Conservation (phyloP, 306 rosid genomes). For the Rosa rugosa region DNA sequence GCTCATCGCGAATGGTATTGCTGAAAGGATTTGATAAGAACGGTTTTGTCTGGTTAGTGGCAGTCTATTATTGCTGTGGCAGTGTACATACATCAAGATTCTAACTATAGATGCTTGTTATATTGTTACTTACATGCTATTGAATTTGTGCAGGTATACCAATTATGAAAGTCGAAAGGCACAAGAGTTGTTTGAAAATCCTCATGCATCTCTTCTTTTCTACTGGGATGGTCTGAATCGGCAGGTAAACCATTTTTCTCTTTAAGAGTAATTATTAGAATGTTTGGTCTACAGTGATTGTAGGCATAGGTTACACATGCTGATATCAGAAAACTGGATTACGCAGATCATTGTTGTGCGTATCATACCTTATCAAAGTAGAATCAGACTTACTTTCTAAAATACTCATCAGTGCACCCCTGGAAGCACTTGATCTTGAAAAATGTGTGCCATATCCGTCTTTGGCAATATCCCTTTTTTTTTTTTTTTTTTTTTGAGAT, state of each 20-base stretch:
- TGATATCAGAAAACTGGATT: not conserved
- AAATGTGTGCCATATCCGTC: not conserved
- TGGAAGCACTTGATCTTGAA: not conserved
- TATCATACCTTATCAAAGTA: not conserved
- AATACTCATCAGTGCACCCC: not conserved
- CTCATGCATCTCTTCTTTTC: constrained; percentile 86
- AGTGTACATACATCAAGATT: constrained; percentile 14
- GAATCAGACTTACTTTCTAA: not conserved
- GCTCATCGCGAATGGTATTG: constrained; percentile 90
- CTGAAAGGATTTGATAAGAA: constrained; percentile 84
- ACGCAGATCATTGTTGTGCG: not conserved
- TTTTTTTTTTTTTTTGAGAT: no score
- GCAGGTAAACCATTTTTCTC: constrained; percentile 47
- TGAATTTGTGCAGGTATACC: constrained; percentile 66
- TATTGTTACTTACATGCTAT: constrained; percentile 25
- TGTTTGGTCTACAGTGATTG: constrained; percentile 2
- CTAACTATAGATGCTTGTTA: constrained; percentile 12
- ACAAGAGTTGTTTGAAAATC: constrained; percentile 69
- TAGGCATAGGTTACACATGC: not conserved
- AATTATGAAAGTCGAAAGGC: constrained; percentile 92
- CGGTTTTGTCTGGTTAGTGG: constrained; percentile 91
- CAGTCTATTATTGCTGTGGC: constrained; percentile 15
- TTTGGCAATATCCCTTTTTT: not conserved
- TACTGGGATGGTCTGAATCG: constrained; percentile 86
- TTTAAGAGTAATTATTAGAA: not conserved